phyloP scores from a whole-genome alignment of 2,329 filamentous ascomycete genomes.

The Xylariaceae sp. region DNA sequence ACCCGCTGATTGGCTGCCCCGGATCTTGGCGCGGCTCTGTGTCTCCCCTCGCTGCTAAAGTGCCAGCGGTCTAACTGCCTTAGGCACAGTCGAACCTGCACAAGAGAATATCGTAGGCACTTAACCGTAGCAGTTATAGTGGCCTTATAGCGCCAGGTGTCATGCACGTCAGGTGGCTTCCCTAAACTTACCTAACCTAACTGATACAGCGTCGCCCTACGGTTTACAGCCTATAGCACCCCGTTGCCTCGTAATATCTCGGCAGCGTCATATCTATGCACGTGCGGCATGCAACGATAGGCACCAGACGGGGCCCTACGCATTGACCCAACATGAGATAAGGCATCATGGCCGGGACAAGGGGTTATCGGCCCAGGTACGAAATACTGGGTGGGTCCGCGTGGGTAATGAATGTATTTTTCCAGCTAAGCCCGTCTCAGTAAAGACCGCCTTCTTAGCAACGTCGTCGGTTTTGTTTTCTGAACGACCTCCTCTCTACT shows the following conservation, averaged over 20 bases:
- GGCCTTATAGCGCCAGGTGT: background rate
- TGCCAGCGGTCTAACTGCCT: background rate
- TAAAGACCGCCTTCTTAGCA: slow-evolving; percentile 17
- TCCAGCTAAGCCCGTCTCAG: slow-evolving; percentile 18
- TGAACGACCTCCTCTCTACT: slow-evolving; percentile 20
- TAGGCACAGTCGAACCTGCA: background rate
- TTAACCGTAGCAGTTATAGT: background rate
- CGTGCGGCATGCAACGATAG: background rate
- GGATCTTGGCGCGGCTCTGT: slow-evolving; percentile 19
- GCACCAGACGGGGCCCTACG: background rate
- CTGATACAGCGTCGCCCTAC: no score
- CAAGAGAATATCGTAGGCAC: background rate
- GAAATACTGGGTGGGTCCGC: background rate
- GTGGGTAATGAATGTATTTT: background rate
- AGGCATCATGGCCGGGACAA: background rate
- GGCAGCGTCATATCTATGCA: no score
- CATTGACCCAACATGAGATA: background rate
- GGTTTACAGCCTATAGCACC: no score
- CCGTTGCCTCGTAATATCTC: no score
- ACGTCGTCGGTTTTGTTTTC: slow-evolving; percentile 21
- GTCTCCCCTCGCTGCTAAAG: background rate
- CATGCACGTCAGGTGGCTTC: background rate
- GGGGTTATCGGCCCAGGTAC: background rate
- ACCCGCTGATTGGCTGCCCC: slow-evolving; percentile 12
- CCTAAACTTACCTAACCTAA: background rate